phyloP scores from a whole-genome alignment of 495 filamentous ascomycete species.

The Lentithecium fluviatile region DNA sequence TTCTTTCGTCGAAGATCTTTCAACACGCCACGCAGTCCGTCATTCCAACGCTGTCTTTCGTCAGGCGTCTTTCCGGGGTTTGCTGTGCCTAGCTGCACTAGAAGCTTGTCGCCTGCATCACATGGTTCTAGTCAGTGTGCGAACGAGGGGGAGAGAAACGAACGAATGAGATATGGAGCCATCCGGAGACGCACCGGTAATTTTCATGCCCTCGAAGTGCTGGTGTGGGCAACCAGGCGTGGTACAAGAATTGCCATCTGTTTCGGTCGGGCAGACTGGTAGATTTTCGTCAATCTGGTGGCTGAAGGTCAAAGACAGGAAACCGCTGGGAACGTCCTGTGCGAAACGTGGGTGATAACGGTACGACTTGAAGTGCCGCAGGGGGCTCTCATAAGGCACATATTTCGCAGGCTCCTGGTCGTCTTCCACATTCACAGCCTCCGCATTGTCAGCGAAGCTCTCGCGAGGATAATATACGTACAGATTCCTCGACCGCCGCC shows the following conservation, averaged over 20 bases:
- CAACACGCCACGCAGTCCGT: conserved; percentile 73
- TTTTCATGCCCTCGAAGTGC: conserved; percentile 73
- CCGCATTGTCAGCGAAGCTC: conserved; percentile 8
- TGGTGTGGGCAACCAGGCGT: conserved; percentile 67
- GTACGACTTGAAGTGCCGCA: conserved; percentile 80
- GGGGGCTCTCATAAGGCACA: conserved; percentile 76
- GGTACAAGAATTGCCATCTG: conserved; percentile 73
- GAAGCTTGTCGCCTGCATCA: conserved; percentile 79
- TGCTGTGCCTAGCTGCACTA: conserved; percentile 74
- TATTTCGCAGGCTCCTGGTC: conserved; percentile 43
- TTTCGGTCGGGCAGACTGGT: conserved; percentile 71
- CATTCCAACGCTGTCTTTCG: conserved; percentile 68
- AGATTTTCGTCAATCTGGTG: conserved; percentile 74
- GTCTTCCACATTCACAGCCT: background rate
- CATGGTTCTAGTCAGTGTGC: conserved; percentile 61
- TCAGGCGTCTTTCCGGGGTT: conserved; percentile 68
- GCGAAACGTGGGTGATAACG: conserved; percentile 80
- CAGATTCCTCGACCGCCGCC: background rate
- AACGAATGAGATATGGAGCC: background rate
- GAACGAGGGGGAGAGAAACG: conserved; percentile 40
- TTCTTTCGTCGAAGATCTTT: conserved; percentile 61
- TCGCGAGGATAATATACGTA: conserved; percentile 14
- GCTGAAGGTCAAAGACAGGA: conserved; percentile 90
- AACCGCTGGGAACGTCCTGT: conserved; percentile 67
- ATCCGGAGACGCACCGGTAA: conserved; percentile 70